A percentile compares a stretch with the other conserved stretches of the same genome.
phyloP scores from a whole-genome alignment of 2,329 filamentous ascomycete species.

The Madurella fahalii region DNA sequence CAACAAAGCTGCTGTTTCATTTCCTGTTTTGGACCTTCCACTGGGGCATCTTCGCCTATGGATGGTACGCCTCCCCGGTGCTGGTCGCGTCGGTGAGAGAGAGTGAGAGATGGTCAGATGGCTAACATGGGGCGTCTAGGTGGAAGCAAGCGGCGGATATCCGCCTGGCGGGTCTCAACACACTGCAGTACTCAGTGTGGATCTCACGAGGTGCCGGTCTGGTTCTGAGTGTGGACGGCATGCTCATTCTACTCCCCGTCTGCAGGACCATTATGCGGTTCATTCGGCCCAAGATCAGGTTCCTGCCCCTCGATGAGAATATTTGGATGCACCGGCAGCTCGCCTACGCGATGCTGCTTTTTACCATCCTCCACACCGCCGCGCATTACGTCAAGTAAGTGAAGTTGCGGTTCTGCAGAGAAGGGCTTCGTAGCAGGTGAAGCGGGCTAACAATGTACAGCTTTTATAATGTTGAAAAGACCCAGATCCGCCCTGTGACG shows the following conservation, averaged over 20 bases:
- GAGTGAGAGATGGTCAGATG: neutral
- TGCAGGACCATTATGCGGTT: constrained; percentile 85
- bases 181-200: constrained; percentile 85
- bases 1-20: constrained; percentile 73
- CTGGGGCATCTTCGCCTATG: constrained; percentile 72
- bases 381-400: constrained; percentile 81
- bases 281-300: constrained; percentile 80
- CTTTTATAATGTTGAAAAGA: constrained; percentile 92
- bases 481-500: constrained; percentile 72
- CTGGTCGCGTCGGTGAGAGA: neutral
- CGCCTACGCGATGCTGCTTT: constrained; percentile 83
- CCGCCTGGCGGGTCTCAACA: constrained; percentile 73
- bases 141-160: constrained; percentile 68
- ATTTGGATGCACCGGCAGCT: constrained; percentile 96
- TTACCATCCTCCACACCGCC: constrained; percentile 69
- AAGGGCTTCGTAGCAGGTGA: too few species aligned
- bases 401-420: neutral
- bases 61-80: constrained; percentile 61
- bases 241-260: constrained; percentile 88
- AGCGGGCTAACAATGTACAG: constrained; percentile 40
- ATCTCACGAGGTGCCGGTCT: constrained; percentile 90
- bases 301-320: constrained; percentile 91
- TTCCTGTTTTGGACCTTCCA: constrained; percentile 77
- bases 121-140: constrained; percentile 48
- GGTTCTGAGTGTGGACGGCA: constrained; percentile 76